A percentile compares a stretch with the other conserved stretches of the same genome.
Evolutionary conservation across 148 eudicot species (phyloP).

Genomic region (Agrostemma githago): DNA sequence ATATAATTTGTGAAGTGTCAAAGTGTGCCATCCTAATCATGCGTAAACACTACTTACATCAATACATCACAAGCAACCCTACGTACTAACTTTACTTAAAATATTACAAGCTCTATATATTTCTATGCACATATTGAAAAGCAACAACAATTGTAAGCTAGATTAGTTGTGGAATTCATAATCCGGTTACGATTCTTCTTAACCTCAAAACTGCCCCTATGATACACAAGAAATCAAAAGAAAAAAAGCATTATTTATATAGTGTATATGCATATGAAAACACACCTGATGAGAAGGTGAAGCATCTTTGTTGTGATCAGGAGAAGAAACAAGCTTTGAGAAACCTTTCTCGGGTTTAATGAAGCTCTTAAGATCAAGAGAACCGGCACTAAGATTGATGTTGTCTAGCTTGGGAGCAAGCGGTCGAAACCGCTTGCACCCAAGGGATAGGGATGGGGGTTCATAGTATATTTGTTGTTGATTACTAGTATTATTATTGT

Average conservation of each 20-base stretch:
- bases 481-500: not conserved
- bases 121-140: no score
- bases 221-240: not conserved
- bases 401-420: conserved; percentile 56
- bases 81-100: no score
- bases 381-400: conserved; percentile 4
- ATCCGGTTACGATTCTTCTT: not conserved
- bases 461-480: conserved; percentile 33
- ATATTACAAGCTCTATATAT: no score
- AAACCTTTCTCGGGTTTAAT: conserved; percentile 60
- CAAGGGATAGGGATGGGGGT: conserved; percentile 54
- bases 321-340: conserved; percentile 21
- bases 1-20: no score
- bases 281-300: conserved; percentile 23
- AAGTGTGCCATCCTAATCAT: no score
- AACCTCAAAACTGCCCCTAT: no score
- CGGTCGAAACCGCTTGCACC: conserved; percentile 77
- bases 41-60: no score
- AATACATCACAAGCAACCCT: no score
- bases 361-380: conserved; percentile 85
- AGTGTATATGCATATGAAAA: no score
- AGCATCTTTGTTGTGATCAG: conserved; percentile 20
- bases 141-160: no score
- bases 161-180: not conserved
- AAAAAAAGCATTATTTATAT: not conserved